Base-by-base conservation (phyloP, 305 asterid genomes). In the Coffea humblotiana region DNA sequence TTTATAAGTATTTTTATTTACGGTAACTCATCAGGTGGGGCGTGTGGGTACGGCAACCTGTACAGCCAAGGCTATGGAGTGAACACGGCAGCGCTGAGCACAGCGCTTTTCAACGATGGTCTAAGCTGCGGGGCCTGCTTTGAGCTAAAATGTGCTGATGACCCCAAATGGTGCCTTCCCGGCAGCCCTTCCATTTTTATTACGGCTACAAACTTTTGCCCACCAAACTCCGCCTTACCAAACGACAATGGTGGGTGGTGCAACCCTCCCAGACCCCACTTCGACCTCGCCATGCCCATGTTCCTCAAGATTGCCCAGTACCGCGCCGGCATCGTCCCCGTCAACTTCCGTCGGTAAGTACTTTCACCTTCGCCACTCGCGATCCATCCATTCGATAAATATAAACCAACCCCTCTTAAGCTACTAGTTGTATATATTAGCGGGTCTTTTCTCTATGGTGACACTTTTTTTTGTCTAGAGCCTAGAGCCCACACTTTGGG, bases 261-360 rank as follows among this genome's bases (percentile, higher is more conserved):
- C 75, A 93, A 93, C 81, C 98, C 97, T 14, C 97, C 97, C 4
- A 86, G 97, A 75, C 68, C 90, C 2, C 98, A 93, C 69, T 93
- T 93, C 72, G 97, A 93, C 74, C 95, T 92, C 25, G 96, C 98
- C 74, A 90, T 92, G 98, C 98, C 98, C 5, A 88, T 92, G 93
- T 93, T 91, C 83, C 94, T 92, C 71, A 89, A 90, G 77, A 88
- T 93, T 70, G 98, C 94, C 0, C 83, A 86, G 70, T 93, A 92
- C 74, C 86, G 88, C 43, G 96, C 97, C 74, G 97, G 98, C 70
- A 92, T 92, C 83, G 98, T 93, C 66, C 92, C 98, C 45, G 98
- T 93, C 70, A 90, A 78, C 83, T 93, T 75, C 91, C 97, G 97
- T 89, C 85, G 98, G 97, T 93, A 48, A 79, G 83, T 48, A 18